A percentile compares a stretch with the other conserved stretches of the same genome.
phyloP scores from a whole-genome alignment of 2,329 filamentous ascomycete species.

The Trichoderma citrinoviride region DNA sequence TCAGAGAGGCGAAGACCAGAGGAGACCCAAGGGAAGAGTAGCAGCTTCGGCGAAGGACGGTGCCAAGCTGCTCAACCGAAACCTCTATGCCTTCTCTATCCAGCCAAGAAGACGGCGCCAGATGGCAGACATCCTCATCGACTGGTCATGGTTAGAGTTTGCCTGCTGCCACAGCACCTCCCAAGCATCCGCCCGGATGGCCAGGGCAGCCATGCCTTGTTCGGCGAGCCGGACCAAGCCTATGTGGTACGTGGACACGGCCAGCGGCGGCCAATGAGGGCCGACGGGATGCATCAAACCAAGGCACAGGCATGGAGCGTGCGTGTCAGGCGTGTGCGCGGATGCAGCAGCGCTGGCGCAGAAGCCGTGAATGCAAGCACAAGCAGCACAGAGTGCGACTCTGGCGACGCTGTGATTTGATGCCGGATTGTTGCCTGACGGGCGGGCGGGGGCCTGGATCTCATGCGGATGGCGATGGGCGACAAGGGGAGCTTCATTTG shows the following conservation, averaged over 20 bases:
- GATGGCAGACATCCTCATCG: no score
- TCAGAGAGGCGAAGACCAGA: not conserved
- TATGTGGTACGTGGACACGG: conserved; percentile 7
- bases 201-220: conserved; percentile 6
- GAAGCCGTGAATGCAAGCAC: not conserved
- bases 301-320: conserved; percentile 6
- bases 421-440: conserved; percentile 11
- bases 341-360: not conserved
- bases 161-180: not conserved
- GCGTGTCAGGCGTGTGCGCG: not conserved
- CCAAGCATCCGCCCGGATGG: not conserved
- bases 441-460: not conserved
- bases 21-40: not conserved
- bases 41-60: no score
- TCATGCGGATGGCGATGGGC: not conserved
- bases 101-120: no score
- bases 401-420: not conserved
- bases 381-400: not conserved
- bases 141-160: not conserved
- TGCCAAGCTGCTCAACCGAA: no score
- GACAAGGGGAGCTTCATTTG: not conserved
- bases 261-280: not conserved
- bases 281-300: not conserved
- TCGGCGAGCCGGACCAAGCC: not conserved
- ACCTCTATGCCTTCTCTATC: not conserved